Base-by-base conservation (phyloP, 2,329 filamentous ascomycete species). In the Parastagonospora nodorum region DNA sequence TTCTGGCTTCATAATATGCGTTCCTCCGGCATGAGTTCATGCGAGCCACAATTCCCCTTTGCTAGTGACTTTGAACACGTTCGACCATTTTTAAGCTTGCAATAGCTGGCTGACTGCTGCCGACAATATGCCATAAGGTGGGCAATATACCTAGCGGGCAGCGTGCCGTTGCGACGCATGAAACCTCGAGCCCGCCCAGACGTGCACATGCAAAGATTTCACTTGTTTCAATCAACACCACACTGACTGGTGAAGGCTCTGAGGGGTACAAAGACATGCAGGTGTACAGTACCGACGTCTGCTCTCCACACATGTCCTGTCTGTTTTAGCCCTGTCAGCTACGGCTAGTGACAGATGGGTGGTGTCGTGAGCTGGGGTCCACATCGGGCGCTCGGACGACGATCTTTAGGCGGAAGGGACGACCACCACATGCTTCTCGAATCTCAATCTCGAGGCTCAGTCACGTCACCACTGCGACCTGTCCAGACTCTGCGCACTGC, bases 341-440 rank as follows among this genome's bases (percentile, higher is more conserved):
- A 35, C 36, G 36, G 44, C 36, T 46, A 46, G 44, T 19, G 36
- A 14, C 35, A 40, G 36, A 39, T 12, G 33, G 36, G 31, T 12
- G 33, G 43, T 35, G 31, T 45, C 39, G 14, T 39, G 43, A 44
- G 14, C 24, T 30, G 27, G 24, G 24, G 27, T 28, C 29, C 8
- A 9, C 30, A 32, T 8, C 8, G 19, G 19, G 40, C 15, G n/a
- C 29, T 7, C 7, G 24, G 19, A 24, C 19, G 19, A 24, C 19
- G 19, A 5, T 24, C 35, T 29, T 5, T 19, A 46, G 35, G 36
- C 44, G 36, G 44, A 28, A 40, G 12, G 36, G 44, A 45, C 43
- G 33, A 46, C 36, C 11, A 46, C 35, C 27, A 46, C 33, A 38
- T 27, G 33, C 19, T 24, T 24, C 19, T 24, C 19, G 19, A 24